Conservation (phyloP, 768 basidiomycete species). For the Phaeotremella skinneri region DNA sequence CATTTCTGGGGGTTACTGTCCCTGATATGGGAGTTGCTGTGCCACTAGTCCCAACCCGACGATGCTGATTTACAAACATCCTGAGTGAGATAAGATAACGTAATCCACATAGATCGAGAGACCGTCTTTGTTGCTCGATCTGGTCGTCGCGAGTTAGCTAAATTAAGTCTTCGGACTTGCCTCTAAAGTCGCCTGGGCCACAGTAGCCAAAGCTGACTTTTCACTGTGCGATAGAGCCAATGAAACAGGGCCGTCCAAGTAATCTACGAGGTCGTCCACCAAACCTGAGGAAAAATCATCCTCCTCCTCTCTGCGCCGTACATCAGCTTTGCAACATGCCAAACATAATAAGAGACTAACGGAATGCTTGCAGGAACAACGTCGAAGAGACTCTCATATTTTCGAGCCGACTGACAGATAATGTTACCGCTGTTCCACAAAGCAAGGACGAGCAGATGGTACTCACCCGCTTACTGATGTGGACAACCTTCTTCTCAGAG, state of each 20-base stretch:
- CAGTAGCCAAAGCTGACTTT: constrained; percentile 73
- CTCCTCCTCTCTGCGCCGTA: constrained; percentile 20
- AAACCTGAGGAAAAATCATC: constrained; percentile 24
- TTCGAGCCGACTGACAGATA: constrained; percentile 18
- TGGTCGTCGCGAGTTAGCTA: constrained; percentile 43
- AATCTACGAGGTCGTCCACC: constrained; percentile 59
- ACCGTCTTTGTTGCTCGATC: constrained; percentile 87
- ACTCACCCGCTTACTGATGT: constrained; percentile 53
- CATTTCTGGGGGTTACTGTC: neutral
- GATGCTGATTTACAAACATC: constrained; percentile 81
- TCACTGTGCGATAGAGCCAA: constrained; percentile 75
- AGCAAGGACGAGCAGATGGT: constrained; percentile 43
- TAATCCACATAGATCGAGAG: constrained; percentile 85
- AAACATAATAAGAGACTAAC: constrained; percentile 8
- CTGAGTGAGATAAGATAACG: constrained; percentile 91
- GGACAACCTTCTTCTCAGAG: constrained; percentile 6
- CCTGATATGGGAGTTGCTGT: constrained; percentile 20
- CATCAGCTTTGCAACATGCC: neutral
- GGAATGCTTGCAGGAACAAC: constrained; percentile 13
- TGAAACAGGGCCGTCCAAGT: constrained; percentile 63
- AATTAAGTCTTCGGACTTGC: constrained; percentile 58
- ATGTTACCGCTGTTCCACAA: no score
- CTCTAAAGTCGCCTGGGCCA: constrained; percentile 84
- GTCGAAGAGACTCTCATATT: constrained; percentile 41
- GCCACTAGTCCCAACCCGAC: constrained; percentile 56